Evolutionary conservation across 768 basidiomycete species (phyloP), one percentile per base, ranked within the genome.

Genomic region (Agaricus blazei): DNA sequence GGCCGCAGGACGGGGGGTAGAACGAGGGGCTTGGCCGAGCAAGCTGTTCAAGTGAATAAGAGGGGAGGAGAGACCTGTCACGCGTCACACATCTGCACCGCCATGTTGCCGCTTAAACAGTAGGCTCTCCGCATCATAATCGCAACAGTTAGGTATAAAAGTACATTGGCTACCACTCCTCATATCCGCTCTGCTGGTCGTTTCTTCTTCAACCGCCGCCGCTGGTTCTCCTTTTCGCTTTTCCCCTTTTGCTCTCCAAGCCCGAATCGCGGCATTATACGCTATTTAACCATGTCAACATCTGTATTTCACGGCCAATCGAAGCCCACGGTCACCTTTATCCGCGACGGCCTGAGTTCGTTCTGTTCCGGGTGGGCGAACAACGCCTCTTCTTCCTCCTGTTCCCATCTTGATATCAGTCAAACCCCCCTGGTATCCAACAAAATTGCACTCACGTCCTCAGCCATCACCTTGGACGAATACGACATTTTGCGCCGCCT

Each of bases 31-130:
- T 46, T 54, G 37, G 45, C 49, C 26, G 24, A 44, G 36, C 49
- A 45, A 50, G 56, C 52, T 48, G 51, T 54, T 34, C 58, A 7
- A 6, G 8, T 34, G 34, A 34, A 34, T 48, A 24, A 29, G 48
- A 43, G 37, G 38, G 31, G 46, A 52, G 44, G 19, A 34, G 34
- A 34, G 34, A 34, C 34, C 44, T 19, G 52, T 54, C 52, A 56
- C 54, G 48, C 44, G 54, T 55, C 54, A 50, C 31, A 31, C 48
- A 41, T 43, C 54, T 56, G 54, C 54, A n/a, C 23, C 34, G 5
- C 34, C 46, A 31, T 28, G 28, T 31, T 48, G 28, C 26, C 28
- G 46, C 23, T 28, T 31, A 15, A 43, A 14, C n/a, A 43, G 11
- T 19, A 40, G 9, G 9, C 42, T 43, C 24, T 43, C 24, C 42